Evolutionary conservation across 148 eudicot genomes (phyloP), one percentile per base, ranked within the genome.

Genomic region (Rhododendron henanense): DNA sequence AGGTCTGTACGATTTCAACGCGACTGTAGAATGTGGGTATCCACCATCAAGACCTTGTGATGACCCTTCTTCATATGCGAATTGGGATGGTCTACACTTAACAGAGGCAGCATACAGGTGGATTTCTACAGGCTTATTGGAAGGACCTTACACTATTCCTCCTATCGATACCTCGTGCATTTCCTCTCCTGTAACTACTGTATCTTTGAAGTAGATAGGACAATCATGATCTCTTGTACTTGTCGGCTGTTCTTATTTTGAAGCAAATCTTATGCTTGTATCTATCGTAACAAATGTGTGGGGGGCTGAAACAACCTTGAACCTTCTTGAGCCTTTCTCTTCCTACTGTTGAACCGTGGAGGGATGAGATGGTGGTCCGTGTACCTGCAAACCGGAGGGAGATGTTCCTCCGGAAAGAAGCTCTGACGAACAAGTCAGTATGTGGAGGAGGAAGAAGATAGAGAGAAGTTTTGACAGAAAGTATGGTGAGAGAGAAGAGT

Each of bases 61-160:
- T 31, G 65, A 87, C 23, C 89, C 92, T 35, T 81, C 89, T 35
- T 41, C 19, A 6, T 86, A 83, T 86, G 86, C 45, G 31, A 87
- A 39, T 41, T 90, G 92, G 92, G 92, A 90, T 63, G 71, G 71
- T 2, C 2, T 10, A 63, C 71, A 63, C 71, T 63, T 63, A 7
- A 63, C 71, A 87, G 75, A 90, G 41, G 89, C 90, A 10, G 89
- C 92, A 31, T 84, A 87, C 25, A 59, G 59, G 31, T 48, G 35
- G 35, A 88, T 90, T 2, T 77, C 86, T 45, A 31, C 55, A 78
- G 88, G 84, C 31, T 84, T 90, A 57, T 79, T 88, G 45, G 63
- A 81, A 81, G 90, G 89, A 53, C 81, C 87, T 19, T 84, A 51
- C 51, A 78, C 90, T 13, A 71, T 48, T 82, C 90, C 92, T 45